A percentile compares a stretch with the other conserved stretches of the same genome.
phyloP scores from a whole-genome alignment of 148 eudicot species.

The Rhododendron ovatum region DNA sequence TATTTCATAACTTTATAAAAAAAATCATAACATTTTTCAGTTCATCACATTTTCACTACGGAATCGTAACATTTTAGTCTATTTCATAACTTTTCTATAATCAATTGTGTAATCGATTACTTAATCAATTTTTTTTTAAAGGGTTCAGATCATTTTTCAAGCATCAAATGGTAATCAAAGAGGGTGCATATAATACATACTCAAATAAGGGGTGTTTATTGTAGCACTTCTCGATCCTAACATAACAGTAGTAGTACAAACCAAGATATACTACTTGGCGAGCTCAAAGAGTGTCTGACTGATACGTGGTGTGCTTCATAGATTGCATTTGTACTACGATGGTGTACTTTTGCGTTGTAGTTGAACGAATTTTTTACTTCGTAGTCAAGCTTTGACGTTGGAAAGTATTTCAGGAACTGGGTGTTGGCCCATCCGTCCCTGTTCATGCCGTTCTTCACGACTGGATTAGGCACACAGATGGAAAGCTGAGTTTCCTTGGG shows the following conservation, averaged over 20 bases:
- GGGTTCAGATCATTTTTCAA: too few species aligned
- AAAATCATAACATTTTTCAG: too few species aligned
- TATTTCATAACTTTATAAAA: too few species aligned
- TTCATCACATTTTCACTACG: too few species aligned
- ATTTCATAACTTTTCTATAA: too few species aligned
- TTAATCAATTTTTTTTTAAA: too few species aligned
- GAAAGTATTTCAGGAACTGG: conserved; percentile 73
- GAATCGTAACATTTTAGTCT: too few species aligned
- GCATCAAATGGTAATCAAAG: too few species aligned
- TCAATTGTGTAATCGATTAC: too few species aligned
- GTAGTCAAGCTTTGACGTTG: background rate
- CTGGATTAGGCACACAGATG: conserved; percentile 95
- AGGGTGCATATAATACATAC: too few species aligned
- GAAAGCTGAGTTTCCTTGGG: conserved; percentile 94
- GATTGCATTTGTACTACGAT: background rate
- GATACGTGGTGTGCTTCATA: background rate
- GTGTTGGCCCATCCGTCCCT: conserved; percentile 81
- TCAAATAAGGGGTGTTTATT: too few species aligned
- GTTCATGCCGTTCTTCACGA: conserved; percentile 94
- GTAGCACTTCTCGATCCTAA: background rate
- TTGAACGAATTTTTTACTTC: background rate
- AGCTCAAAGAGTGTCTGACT: background rate
- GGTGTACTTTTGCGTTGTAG: background rate
- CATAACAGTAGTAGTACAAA: background rate
- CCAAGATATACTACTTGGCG: background rate